Percentiles rank a stretch among this genome's conserved stretches.
phyloP scores from a whole-genome alignment of 768 basidiomycete genomes.

The Mycena metata region DNA sequence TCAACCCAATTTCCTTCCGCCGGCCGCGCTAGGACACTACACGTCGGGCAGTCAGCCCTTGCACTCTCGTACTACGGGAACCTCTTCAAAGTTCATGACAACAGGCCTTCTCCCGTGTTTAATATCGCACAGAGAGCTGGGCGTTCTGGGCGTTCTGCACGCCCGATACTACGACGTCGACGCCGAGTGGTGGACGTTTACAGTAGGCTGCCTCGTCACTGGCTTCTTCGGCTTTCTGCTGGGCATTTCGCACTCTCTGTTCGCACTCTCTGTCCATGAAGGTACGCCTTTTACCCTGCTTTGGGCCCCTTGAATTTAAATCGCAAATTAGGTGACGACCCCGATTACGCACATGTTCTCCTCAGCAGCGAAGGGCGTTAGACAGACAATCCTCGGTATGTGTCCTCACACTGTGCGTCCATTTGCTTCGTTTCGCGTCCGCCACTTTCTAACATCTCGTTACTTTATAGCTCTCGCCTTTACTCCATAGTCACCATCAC shows the following conservation, averaged over 20 bases:
- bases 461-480: slow-evolving; percentile 63
- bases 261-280: slow-evolving; percentile 86
- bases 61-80: slow-evolving; percentile 29
- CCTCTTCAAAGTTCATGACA: slow-evolving; percentile 21
- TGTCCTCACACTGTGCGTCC: slow-evolving; percentile 67
- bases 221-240: slow-evolving; percentile 85
- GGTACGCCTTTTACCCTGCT: slow-evolving; percentile 17
- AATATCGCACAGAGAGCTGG: slow-evolving; percentile 27
- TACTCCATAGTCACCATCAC: slow-evolving; percentile 74
- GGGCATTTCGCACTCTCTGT: no score
- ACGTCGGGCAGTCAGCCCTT: slow-evolving; percentile 48
- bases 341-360: slow-evolving; percentile 91
- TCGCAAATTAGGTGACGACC: slow-evolving; percentile 63
- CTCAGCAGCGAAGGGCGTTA: slow-evolving; percentile 80
- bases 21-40: no score
- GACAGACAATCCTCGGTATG: slow-evolving; percentile 76
- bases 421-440: not conserved
- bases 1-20: no score
- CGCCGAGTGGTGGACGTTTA: slow-evolving; percentile 29
- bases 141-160: not conserved
- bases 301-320: not conserved
- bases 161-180: slow-evolving; percentile 5
- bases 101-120: slow-evolving; percentile 17
- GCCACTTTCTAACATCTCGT: slow-evolving; percentile 19
- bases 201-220: slow-evolving; percentile 52